Conservation (phyloP, 176 grass and related monocot species). For the Oryza glumipatula region DNA sequence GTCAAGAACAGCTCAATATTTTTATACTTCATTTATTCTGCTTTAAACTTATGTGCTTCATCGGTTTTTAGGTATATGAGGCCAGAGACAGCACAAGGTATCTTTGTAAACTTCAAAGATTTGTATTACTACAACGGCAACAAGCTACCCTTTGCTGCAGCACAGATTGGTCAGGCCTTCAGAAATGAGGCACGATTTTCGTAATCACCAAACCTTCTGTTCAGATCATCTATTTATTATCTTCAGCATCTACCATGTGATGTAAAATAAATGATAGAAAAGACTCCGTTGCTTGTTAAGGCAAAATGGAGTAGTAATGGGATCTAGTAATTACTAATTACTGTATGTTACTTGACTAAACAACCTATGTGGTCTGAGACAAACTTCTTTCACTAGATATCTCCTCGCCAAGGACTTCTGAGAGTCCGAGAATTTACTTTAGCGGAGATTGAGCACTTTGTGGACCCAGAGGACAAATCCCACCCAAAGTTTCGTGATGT, state of each 20-base stretch:
- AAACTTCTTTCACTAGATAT: conserved; percentile 65
- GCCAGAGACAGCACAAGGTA: conserved; percentile 95
- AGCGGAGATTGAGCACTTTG: conserved; percentile 96
- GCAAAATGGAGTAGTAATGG: not conserved
- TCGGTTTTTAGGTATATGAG: conserved; percentile 79
- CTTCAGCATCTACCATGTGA: conserved; percentile 20
- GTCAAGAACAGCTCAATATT: conserved; percentile 27
- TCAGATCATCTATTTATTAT: conserved; percentile 9
- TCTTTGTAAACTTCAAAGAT: conserved; percentile 94
- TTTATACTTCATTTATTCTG: conserved; percentile 12
- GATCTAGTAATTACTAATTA: conserved; percentile 19
- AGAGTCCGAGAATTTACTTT: conserved; percentile 93
- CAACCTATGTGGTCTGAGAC: conserved; percentile 20
- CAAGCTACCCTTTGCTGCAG: conserved; percentile 89
- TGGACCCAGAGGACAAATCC: conserved; percentile 96
- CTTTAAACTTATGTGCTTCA: conserved; percentile 38
- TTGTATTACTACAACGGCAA: conserved; percentile 90
- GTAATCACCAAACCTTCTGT: conserved; percentile 22
- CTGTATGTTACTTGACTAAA: conserved; percentile 17
- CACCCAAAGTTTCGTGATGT: conserved; percentile 90
- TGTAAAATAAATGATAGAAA: not conserved
- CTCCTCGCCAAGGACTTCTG: conserved; percentile 91
- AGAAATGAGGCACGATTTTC: conserved; percentile 75
- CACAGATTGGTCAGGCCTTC: conserved; percentile 91
- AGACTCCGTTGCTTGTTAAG: not conserved